phyloP scores from a whole-genome alignment of 2,329 filamentous ascomycete species.

The Penicillium polonicum region DNA sequence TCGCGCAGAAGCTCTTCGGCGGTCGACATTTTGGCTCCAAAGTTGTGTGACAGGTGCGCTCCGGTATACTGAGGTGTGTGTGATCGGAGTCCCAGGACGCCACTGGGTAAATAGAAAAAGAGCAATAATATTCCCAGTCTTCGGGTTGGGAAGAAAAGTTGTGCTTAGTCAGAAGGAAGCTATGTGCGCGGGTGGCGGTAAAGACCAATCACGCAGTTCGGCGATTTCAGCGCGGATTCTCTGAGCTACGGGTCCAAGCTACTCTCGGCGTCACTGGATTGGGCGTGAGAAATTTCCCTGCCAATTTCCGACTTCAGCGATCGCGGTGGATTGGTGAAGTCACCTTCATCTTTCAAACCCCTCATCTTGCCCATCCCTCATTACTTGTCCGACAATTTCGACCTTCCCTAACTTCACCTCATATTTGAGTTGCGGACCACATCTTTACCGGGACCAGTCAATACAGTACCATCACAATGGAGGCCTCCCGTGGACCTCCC shows the following conservation, averaged over 20 bases:
- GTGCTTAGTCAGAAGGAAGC: conserved; percentile 22
- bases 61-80: neutral
- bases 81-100: neutral
- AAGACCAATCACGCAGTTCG: conserved; percentile 18
- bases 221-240: conserved; percentile 17
- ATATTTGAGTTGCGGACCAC: neutral
- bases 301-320: neutral
- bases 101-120: neutral
- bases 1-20: conserved; percentile 91
- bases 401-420: conserved; percentile 1
- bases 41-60: neutral
- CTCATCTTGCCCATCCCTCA: neutral
- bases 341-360: neutral
- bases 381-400: neutral
- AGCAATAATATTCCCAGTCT: conserved; percentile 3
- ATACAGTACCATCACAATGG: conserved; percentile 60
- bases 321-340: neutral
- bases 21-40: conserved; percentile 67
- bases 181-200: conserved; percentile 23
- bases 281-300: neutral
- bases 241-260: conserved; percentile 1
- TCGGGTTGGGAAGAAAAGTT: conserved; percentile 7
- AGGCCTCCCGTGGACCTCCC: conserved; percentile 84
- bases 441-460: neutral
- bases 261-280: conserved; percentile 4